phyloP scores from a whole-genome alignment of 495 filamentous ascomycete genomes.

The Podospora anserina region DNA sequence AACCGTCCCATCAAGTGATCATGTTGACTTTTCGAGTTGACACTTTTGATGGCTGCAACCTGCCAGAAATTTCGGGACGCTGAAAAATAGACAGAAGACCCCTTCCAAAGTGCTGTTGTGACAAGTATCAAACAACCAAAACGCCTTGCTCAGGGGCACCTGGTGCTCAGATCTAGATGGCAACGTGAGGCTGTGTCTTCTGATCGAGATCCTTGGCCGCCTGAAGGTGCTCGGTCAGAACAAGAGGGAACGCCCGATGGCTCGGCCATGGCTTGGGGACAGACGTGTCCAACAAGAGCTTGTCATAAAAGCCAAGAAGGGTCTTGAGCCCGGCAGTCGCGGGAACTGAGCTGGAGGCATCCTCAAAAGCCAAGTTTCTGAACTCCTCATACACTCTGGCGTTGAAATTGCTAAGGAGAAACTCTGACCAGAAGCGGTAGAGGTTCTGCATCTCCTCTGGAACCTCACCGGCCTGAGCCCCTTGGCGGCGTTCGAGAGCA shows the following conservation, averaged over 20 bases:
- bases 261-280: constrained; percentile 32
- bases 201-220: constrained; percentile 24
- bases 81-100: not conserved
- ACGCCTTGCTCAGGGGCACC: not conserved
- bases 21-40: not conserved
- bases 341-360: constrained; percentile 42
- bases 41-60: not conserved
- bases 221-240: constrained; percentile 29
- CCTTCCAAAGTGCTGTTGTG: not conserved
- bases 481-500: constrained; percentile 56
- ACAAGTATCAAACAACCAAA: not conserved
- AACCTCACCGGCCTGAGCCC: constrained; percentile 45
- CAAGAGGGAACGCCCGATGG: constrained; percentile 25
- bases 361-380: constrained; percentile 64
- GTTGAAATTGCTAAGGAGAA: constrained; percentile 74
- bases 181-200: constrained; percentile 3
- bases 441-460: constrained; percentile 59
- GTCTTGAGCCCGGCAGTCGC: constrained; percentile 24
- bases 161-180: constrained; percentile 6
- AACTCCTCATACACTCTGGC: constrained; percentile 78
- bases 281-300: constrained; percentile 24
- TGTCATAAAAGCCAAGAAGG: constrained; percentile 32
- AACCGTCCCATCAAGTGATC: not conserved
- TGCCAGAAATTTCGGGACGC: not conserved
- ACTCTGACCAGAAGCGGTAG: constrained; percentile 78